Percentiles rank a stretch among this genome's conserved stretches.
phyloP scores from a whole-genome alignment of 805 yeast species.

The Debaryomyces prosopidis region DNA sequence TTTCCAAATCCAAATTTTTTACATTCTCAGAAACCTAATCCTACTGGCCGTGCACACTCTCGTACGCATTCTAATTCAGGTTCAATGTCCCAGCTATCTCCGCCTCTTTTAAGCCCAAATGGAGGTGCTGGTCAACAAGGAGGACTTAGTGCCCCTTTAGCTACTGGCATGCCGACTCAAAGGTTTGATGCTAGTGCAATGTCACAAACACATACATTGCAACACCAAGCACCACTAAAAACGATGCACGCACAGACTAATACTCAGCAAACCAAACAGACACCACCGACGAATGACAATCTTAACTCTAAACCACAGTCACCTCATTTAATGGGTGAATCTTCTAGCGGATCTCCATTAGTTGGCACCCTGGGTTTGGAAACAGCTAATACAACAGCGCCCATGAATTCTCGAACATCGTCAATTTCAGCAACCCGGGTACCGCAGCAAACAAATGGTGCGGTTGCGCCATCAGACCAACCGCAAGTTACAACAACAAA shows the following conservation, averaged over 20 bases:
- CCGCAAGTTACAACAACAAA: constrained; percentile 21
- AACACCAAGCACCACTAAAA: constrained; percentile 3
- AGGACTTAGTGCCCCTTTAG: not conserved
- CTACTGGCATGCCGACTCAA: constrained; percentile 1
- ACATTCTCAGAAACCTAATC: constrained; percentile 8
- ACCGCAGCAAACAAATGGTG: constrained; percentile 1
- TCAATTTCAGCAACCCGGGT: constrained; percentile 2
- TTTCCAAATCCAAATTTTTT: constrained; percentile 44
- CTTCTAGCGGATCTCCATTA: constrained; percentile 14
- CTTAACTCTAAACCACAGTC: constrained; percentile 15
- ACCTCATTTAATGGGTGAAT: constrained; percentile 10
- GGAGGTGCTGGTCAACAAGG: constrained; percentile 1
- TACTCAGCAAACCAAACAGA: constrained; percentile 6
- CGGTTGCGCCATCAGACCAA: constrained; percentile 6
- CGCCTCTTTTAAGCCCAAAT: constrained; percentile 7
- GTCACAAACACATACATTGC: constrained; percentile 3
- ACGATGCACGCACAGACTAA: not conserved
- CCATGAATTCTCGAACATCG: constrained; percentile 3
- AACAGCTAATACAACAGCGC: constrained; percentile 6
- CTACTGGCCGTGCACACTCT: constrained; percentile 15
- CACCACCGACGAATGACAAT: constrained; percentile 12
- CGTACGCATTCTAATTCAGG: constrained; percentile 7
- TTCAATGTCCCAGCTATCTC: constrained; percentile 10
- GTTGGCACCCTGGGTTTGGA: constrained; percentile 5
- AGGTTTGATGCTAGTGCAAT: constrained; percentile 5